phyloP scores from a whole-genome alignment of 768 basidiomycete genomes.

The Porphyrellus cyaneotinctus region DNA sequence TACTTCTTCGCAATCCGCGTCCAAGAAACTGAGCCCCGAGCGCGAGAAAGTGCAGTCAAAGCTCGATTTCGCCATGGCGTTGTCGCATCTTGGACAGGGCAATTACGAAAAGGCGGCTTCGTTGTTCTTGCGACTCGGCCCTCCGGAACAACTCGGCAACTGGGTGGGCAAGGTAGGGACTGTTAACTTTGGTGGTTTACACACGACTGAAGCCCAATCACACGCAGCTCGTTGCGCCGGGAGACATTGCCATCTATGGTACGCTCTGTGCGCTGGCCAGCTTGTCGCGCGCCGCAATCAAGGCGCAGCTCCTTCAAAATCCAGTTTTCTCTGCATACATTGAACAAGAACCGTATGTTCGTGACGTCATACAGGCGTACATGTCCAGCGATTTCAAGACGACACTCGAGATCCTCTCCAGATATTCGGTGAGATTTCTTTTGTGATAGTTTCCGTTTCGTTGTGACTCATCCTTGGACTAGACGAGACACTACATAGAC shows the following conservation, averaged over 20 bases:
- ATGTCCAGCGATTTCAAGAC: slow-evolving; percentile 83
- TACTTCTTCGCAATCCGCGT: slow-evolving; percentile 20
- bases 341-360: slow-evolving; percentile 82
- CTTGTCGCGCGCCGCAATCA: slow-evolving; percentile 66
- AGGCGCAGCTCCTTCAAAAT: slow-evolving; percentile 63
- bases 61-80: slow-evolving; percentile 75
- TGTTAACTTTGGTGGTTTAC: not conserved
- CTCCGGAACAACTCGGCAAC: slow-evolving; percentile 62
- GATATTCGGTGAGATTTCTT: slow-evolving; percentile 54
- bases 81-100: slow-evolving; percentile 67
- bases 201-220: not conserved
- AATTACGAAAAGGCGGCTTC: slow-evolving; percentile 80
- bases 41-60: slow-evolving; percentile 70
- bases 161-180: slow-evolving; percentile 67
- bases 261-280: slow-evolving; percentile 81
- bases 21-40: slow-evolving; percentile 47
- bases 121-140: slow-evolving; percentile 64
- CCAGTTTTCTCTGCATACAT: slow-evolving; percentile 69
- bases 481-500: slow-evolving; percentile 78
- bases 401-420: slow-evolving; percentile 69
- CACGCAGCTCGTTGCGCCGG: slow-evolving; percentile 63
- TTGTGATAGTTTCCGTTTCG: not conserved
- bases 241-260: slow-evolving; percentile 85
- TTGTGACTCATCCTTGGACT: not conserved
- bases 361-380: slow-evolving; percentile 83